A percentile compares a stretch with the other conserved stretches of the same genome.
Conservation (phyloP, 2,329 filamentous ascomycete genomes). For the Cladosporium sp. region DNA sequence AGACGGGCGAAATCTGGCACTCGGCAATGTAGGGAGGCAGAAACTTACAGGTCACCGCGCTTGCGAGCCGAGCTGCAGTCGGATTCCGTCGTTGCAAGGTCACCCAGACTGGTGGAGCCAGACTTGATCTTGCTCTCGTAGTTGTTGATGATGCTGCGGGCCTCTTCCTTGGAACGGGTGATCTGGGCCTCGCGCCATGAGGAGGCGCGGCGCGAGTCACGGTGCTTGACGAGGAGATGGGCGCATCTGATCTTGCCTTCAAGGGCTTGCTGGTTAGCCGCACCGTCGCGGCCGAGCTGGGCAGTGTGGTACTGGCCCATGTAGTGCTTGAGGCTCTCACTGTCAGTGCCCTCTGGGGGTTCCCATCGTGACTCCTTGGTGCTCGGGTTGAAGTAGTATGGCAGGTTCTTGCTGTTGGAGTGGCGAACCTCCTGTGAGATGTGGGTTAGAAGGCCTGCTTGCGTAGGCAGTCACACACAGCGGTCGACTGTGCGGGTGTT, state of each 20-base stretch:
- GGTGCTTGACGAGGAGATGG: constrained; percentile 92
- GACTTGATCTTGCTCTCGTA: constrained; percentile 76
- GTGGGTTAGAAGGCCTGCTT: constrained; percentile 12
- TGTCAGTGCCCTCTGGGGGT: constrained; percentile 82
- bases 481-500: constrained; percentile 2
- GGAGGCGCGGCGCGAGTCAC: constrained; percentile 79
- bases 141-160: constrained; percentile 70
- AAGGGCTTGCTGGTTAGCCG: constrained; percentile 30
- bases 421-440: constrained; percentile 73
- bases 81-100: constrained; percentile 83
- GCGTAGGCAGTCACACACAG: constrained; percentile 10
- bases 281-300: constrained; percentile 40
- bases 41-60: constrained; percentile 75
- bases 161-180: constrained; percentile 84
- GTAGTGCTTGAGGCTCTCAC: constrained; percentile 87
- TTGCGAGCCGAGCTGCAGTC: constrained; percentile 96
- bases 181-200: constrained; percentile 94
- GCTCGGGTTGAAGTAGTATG: constrained; percentile 93
- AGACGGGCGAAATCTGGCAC: not conserved
- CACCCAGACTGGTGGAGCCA: constrained; percentile 69
- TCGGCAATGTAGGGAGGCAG: not conserved
- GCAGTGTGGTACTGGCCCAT: constrained; percentile 81
- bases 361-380: constrained; percentile 95
- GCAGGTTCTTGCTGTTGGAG: constrained; percentile 97
- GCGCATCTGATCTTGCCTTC: constrained; percentile 90